Conservation (phyloP, 352 stramenopile genomes). For the Phytophthora hibernalis region DNA sequence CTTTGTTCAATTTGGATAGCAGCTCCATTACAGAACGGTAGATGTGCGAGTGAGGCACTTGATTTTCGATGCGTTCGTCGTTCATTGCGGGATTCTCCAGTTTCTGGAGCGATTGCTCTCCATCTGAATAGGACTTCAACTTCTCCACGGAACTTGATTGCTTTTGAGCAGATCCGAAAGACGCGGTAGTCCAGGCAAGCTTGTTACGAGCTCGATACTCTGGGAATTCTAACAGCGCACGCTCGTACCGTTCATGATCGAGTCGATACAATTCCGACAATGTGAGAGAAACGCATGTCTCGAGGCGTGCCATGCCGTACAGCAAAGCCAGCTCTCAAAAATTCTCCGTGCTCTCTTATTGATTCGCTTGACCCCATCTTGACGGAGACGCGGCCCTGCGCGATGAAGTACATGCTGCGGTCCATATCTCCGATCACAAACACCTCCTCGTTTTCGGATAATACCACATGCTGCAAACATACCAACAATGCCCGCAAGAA, state of each 20-base stretch:
- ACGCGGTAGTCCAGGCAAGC: slow-evolving; percentile 52
- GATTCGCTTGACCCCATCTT: slow-evolving; percentile 57
- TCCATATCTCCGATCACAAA: slow-evolving; percentile 79
- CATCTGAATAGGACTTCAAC: slow-evolving; percentile 9
- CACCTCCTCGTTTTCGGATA: slow-evolving; percentile 69
- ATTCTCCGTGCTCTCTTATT: slow-evolving; percentile 62
- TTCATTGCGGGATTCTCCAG: slow-evolving; percentile 15
- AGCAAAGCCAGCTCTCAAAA: slow-evolving; percentile 65
- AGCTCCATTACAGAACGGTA: slow-evolving; percentile 62
- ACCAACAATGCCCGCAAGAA: slow-evolving; percentile 69
- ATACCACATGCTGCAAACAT: slow-evolving; percentile 66
- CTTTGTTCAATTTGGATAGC: slow-evolving; percentile 45
- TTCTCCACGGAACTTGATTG: slow-evolving; percentile 9
- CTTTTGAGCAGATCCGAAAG: no score
- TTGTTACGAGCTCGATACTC: slow-evolving; percentile 69
- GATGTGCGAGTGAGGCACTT: slow-evolving; percentile 55
- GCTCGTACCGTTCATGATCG: slow-evolving; percentile 66
- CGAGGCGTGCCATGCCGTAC: slow-evolving; percentile 64
- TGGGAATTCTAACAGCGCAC: slow-evolving; percentile 67
- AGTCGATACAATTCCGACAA: slow-evolving; percentile 75
- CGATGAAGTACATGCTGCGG: slow-evolving; percentile 84
- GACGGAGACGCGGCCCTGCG: slow-evolving; percentile 61
- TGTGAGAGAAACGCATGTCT: slow-evolving; percentile 68
- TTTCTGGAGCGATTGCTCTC: not conserved
- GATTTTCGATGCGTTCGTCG: slow-evolving; percentile 55